Evolutionary conservation across 352 stramenopile genomes (phyloP), one percentile per base, ranked within the genome.

Genomic region (Hyaloperonospora arabidopsidis): DNA sequence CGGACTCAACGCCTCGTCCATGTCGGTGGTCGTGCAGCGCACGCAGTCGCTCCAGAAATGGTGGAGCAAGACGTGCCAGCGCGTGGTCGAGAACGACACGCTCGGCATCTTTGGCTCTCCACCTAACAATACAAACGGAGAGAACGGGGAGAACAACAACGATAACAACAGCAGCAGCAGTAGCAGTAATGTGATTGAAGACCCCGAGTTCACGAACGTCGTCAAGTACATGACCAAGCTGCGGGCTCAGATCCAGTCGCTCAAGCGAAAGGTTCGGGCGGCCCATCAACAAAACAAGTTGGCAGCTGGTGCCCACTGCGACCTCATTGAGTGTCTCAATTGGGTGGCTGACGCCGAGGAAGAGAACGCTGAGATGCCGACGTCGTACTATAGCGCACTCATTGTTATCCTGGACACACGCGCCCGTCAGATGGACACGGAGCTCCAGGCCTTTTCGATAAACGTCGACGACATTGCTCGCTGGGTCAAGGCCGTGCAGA

Each of bases 51-150:
- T 91, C 49, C 77, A 87, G 47, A 85, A 71, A 48, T 92, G 81
- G 81, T 92, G 79, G 75, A 74, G 79, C 54, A 92, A 92, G 54
- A 82, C 79, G 5, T 79, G 84, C 57, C 81, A 92, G 69, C 77
- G 77, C 47, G 79, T 89, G 70, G 68, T 84, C 6, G 81, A 92
- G 72, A 87, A 86, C 54, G 74, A 86, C 57, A 69, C 81, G 49
- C 74, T 92, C 54, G 76, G 74, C 49, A 45, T 75, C 54, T 78
- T 92, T 48, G 75, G 69, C 4, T 73, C 79, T 2, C 76, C 76
- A 43, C 65, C 70, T 5, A 51, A 3, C 11, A 15, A 10, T 18
- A 55, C 65, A 28, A 45, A 62, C 32, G 59, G 45, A 1, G 59
- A 63, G 22, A 57, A 54, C 47, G 25, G 3, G 3, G 25, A 29